Evolutionary conservation across 768 basidiomycete genomes (phyloP), one percentile per base, ranked within the genome.

Genomic region (Tulasnella sp.): DNA sequence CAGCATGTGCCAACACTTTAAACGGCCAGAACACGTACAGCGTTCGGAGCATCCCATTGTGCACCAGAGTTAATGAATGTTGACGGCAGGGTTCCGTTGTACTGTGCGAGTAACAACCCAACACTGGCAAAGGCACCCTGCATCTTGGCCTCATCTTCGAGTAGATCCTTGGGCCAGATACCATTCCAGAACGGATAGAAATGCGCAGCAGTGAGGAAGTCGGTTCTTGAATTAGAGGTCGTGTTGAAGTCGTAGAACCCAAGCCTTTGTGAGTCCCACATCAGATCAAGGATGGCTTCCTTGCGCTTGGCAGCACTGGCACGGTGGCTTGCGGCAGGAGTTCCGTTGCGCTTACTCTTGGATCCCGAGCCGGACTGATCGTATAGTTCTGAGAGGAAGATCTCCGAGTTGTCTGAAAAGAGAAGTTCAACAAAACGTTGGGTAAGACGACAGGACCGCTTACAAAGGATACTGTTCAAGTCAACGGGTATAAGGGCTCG

Each of bases 211-310:
- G 79, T 79, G 71, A 83, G 91, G 29, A 88, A 65, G 46, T 63
- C 68, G 64, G 80, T 82, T 51, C 84, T 79, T 12, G 77, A 65
- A 49, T 82, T 80, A 2, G 81, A 75, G 6, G 79, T 82, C 37
- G 83, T 68, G 67, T 90, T 88, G 70, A 85, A 96, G 69, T 94
- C 92, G 64, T 93, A 93, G 70, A 93, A 94, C 0, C 84, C 84
- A n/a, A 89, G 73, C 72, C 85, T 86, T 6, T 72, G 69, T 0
- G 79, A 62, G 65, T 94, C 86, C 91, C 92, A 96, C 69, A 80
- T 73, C 7, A 96, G 77, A 67, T 97, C 93, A 34, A 96, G 71
- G 59, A 96, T 79, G 0, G 82, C 91, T 19, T 69, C 73, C 57
- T 79, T 78, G 40, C 89, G 70, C 6, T 70, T 68, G 0, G 74